These are phyloP conservation scores for Butyriboletus appendiculatus DNA, from an alignment of 1,284 basidiomycete species.

Conservation along the genomic window DNA sequence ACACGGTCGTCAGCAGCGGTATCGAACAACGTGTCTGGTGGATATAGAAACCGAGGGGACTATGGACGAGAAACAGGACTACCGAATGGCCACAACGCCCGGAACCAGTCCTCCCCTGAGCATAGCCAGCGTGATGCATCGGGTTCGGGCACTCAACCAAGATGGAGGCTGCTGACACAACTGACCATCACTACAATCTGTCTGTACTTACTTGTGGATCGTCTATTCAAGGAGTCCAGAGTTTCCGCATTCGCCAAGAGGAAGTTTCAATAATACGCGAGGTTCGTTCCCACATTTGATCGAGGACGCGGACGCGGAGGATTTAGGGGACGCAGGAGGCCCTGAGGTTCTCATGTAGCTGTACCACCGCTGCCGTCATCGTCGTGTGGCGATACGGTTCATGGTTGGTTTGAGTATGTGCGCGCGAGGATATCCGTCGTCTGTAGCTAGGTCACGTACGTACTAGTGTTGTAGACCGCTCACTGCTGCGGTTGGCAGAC, in stretches of 20 bases:
- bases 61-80: no score
- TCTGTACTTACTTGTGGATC: constrained; percentile 10
- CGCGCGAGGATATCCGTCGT: background rate
- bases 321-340: constrained; percentile 46
- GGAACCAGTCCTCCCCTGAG: background rate
- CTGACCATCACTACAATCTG: background rate
- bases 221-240: constrained; percentile 10
- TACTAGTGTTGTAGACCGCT: background rate
- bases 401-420: background rate
- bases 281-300: constrained; percentile 34
- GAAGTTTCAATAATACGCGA: constrained; percentile 28
- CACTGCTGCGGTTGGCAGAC: no score
- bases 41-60: constrained; percentile 4
- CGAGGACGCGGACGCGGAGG: constrained; percentile 44
- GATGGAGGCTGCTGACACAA: constrained; percentile 5
- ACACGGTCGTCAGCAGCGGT: background rate
- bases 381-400: background rate
- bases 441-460: constrained; percentile 9
- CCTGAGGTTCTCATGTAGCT: constrained; percentile 16
- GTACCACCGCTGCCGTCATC: constrained; percentile 3
- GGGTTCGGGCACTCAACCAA: background rate
- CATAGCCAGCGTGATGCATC: background rate
- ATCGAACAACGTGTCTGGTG: background rate
- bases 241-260: constrained; percentile 2
- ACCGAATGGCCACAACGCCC: constrained; percentile 10